Evolutionary conservation across 2,329 filamentous ascomycete species (phyloP), one percentile per base, ranked within the genome.

Genomic region (Diaporthe eres): DNA sequence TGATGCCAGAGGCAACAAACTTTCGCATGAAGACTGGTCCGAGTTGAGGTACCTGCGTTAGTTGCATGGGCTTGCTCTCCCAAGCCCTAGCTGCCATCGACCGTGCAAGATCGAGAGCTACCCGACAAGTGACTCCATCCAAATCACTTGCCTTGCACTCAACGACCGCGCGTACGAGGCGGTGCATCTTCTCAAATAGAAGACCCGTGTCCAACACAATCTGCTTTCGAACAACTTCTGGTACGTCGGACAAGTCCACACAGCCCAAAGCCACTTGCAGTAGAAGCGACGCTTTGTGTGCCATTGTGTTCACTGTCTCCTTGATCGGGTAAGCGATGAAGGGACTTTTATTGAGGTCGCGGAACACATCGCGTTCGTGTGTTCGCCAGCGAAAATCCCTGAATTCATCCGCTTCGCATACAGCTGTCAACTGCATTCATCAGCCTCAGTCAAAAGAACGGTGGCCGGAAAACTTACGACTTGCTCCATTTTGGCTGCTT

Each of bases 11-110:
- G 53, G 89, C 88, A 4, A 91, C 89, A 58, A 98, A 88, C 82
- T 94, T 97, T 51, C 93, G 90, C 78, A 94, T 92, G n/a, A 91
- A 90, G 1, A 92, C 94, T 6, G 91, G 87, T 0, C 97, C 97
- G 77, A 98, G 90, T 3, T 92, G 90, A 0, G 94, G 91, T 2
- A 99, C 89, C 82, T 98, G 96, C 76, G 94, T 93, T 80, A 99
- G 89, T 79, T 98, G 94, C 31, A 93, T 87, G 0, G 94, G 91
- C 2, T 92, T 94, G 47, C 94, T 92, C 80, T 99, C 97, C 97
- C 96, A 98, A 1, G 88, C 87, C 1, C 90, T 90, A 2, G 95
- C 94, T 31, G 91, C 90, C 71, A 98, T 85, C 78, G 94, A 95
- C 74, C 96, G 90, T 65, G 93, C 90, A 8, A 98, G 88, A 80